Base-by-base conservation (phyloP, 2,329 filamentous ascomycete genomes). In the Lecanicillium sp. region DNA sequence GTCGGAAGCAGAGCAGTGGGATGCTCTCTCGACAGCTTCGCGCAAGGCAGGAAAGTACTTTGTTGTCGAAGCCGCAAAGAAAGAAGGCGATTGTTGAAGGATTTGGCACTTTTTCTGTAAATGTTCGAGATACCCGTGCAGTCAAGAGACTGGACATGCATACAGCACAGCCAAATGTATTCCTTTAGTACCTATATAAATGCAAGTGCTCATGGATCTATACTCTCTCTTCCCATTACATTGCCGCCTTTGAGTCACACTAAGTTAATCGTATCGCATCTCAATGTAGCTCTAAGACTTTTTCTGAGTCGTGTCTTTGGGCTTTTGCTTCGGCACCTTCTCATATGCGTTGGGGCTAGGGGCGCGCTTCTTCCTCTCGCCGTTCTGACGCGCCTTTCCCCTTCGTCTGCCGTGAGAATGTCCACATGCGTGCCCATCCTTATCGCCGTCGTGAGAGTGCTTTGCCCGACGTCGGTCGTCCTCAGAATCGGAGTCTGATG, bases 311-410 rank as follows among this genome's bases (percentile, higher is more conserved):
- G 46, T 30, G 12, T 49, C 42, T 25, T 58, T 62, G 5, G 62
- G 55, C 43, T 64, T 66, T 13, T 56, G 56, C 47, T 72, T 76
- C 20, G 69, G 68, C 56, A 87, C 74, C 60, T 81, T 84, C 62
- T 90, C 85, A 54, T 90, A 90, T 2, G 85, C 85, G 59, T 90
- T 90, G 17, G 84, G 84, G 53, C 84, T 87, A 14, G 81, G 77
- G 51, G 58, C 54, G 39, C 65, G 68, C 65, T 60, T 71, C 54
- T 57, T 53, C 40, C 55, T 63, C 48, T 51, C 62, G 56, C 44
- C 22, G 11, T 25, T 25, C 22, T 25, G 22, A 25, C 22, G 22
- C 6, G 22, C 22, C 11, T 25, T 25, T 25, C 22, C 22, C 22
- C 22, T 6, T 11, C 22, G 6, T 25, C 22, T 11, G 11, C 22